These are phyloP conservation scores for Hypoxylon sp. DNA, from an alignment of 2,329 filamentous ascomycete genomes.

Conservation along the genomic window DNA sequence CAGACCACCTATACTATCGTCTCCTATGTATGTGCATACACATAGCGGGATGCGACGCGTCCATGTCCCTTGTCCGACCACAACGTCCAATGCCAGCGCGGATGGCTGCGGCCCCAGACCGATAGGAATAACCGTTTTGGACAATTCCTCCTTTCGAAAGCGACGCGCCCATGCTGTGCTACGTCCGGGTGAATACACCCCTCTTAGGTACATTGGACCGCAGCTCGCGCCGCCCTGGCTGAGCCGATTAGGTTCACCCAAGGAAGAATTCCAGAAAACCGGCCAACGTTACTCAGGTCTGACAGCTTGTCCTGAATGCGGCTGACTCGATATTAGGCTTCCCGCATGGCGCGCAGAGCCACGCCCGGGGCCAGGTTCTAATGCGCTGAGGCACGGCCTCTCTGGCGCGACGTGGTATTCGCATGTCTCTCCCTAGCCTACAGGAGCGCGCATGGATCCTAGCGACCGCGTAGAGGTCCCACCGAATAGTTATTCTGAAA, in stretches of 20 bases:
- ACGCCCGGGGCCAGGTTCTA: background rate
- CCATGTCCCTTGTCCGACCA: conserved; percentile 17
- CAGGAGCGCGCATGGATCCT: conserved; percentile 35
- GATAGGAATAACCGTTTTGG: conserved; percentile 17
- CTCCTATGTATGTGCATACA: background rate
- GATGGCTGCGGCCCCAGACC: conserved; percentile 9
- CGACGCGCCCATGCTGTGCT: conserved; percentile 21
- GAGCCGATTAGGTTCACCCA: conserved; percentile 23
- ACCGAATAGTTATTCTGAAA: conserved; percentile 38
- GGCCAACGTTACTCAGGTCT: conserved; percentile 21
- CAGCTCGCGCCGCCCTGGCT: conserved; percentile 1
- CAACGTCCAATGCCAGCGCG: conserved; percentile 11
- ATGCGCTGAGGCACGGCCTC: conserved; percentile 28
- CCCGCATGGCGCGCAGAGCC: conserved; percentile 27
- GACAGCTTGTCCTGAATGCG: conserved; percentile 29
- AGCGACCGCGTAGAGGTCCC: conserved; percentile 37
- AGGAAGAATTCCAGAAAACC: conserved; percentile 30
- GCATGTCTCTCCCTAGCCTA: conserved; percentile 23
- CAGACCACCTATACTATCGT: conserved; percentile 23
- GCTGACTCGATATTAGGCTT: conserved; percentile 36
- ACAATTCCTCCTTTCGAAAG: conserved; percentile 23
- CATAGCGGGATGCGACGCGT: background rate
- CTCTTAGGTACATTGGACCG: background rate
- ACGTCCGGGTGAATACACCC: conserved; percentile 29
- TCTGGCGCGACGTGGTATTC: conserved; percentile 26